Conservation (phyloP, 129 eudicot species). For the Lactuca sativa region DNA sequence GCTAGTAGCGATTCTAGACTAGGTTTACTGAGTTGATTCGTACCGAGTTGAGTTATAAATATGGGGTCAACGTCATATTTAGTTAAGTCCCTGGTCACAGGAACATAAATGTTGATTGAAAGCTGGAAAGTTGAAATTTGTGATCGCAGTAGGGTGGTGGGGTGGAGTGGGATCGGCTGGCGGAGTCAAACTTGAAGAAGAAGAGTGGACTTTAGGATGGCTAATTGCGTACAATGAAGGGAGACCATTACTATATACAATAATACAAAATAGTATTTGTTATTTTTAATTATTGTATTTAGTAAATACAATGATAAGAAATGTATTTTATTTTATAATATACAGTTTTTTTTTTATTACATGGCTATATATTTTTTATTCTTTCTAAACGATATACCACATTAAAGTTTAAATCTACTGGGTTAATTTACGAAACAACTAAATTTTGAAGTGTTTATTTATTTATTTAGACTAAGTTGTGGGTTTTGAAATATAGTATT, state of each 20-base stretch:
- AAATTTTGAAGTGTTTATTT: too few species aligned
- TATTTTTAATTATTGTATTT: not conserved
- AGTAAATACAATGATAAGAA: too few species aligned
- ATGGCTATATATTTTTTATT: not conserved
- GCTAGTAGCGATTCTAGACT: not conserved
- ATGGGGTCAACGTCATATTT: not conserved
- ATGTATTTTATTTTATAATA: not conserved
- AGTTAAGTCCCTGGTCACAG: slow-evolving; percentile 6
- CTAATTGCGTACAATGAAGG: slow-evolving; percentile 4
- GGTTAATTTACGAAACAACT: not conserved
- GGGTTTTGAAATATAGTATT: too few species aligned
- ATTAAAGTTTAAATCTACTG: too few species aligned
- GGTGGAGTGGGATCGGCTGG: not conserved
- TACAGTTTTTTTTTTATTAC: too few species aligned
- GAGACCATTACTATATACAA: not conserved
- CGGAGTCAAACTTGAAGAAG: slow-evolving; percentile 6
- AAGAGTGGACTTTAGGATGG: slow-evolving; percentile 19
- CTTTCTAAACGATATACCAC: too few species aligned
- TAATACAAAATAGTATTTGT: too few species aligned
- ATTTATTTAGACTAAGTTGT: too few species aligned
- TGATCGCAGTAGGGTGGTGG: not conserved
- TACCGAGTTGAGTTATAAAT: not conserved
- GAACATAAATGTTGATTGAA: slow-evolving; percentile 7
- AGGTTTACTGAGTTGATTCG: not conserved
- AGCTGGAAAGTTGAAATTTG: slow-evolving; percentile 23